These are phyloP conservation scores for Lactarius tabidus DNA, from an alignment of 768 basidiomycete genomes.

Conservation along the genomic window DNA sequence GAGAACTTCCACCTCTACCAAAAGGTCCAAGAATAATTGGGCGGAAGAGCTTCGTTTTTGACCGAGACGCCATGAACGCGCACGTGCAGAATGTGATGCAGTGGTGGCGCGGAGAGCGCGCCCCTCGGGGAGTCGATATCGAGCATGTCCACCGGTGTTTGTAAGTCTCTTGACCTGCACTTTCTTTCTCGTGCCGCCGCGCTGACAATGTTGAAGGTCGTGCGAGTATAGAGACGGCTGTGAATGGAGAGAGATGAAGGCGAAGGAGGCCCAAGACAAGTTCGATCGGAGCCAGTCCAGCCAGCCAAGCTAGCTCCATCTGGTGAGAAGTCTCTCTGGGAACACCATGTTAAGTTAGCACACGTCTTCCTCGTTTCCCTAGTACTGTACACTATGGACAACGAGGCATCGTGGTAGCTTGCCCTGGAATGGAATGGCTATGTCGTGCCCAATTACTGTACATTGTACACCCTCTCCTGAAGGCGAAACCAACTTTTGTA, in stretches of 20 bases:
- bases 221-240: constrained; percentile 44
- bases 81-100: constrained; percentile 53
- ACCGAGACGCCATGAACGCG: constrained; percentile 47
- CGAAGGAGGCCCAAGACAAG: constrained; percentile 24
- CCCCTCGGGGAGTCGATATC: constrained; percentile 65
- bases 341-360: not conserved
- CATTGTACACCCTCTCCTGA: not conserved
- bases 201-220: constrained; percentile 23
- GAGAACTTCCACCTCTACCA: not conserved
- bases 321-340: not conserved
- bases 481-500: not conserved
- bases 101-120: constrained; percentile 75
- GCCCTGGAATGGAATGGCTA: not conserved
- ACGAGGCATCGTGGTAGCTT: not conserved
- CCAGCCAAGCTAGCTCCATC: not conserved
- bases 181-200: not conserved
- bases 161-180: constrained; percentile 41
- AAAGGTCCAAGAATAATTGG: constrained; percentile 53
- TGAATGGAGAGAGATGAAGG: constrained; percentile 39
- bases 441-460: not conserved
- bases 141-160: constrained; percentile 59
- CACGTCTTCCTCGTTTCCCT: too few relatives aligned
- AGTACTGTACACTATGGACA: too few relatives aligned
- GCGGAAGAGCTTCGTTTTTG: constrained; percentile 52
- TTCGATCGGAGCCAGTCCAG: not conserved